Conservation (phyloP, 495 filamentous ascomycete species). For the Penicillium cosmopolitanum region DNA sequence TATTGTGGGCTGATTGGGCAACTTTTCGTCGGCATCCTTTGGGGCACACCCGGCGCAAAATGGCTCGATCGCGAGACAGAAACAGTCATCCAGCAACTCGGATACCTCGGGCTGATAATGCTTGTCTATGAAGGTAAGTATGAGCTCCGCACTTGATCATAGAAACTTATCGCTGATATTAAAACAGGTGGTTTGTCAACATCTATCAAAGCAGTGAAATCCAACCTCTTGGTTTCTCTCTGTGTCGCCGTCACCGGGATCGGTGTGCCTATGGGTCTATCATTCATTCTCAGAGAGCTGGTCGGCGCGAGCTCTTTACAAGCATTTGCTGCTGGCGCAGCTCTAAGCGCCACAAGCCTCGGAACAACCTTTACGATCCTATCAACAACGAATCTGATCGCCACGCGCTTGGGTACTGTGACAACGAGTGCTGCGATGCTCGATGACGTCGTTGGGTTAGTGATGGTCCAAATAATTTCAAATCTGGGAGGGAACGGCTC, state of each 20-base stretch:
- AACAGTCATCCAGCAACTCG: constrained; percentile 64
- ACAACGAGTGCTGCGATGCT: constrained; percentile 76
- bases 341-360: constrained; percentile 74
- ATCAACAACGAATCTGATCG: constrained; percentile 53
- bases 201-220: constrained; percentile 57
- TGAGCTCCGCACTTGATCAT: no score
- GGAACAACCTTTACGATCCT: constrained; percentile 82
- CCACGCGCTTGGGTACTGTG: constrained; percentile 69
- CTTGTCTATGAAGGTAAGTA: constrained; percentile 69
- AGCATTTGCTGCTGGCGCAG: constrained; percentile 75
- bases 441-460: constrained; percentile 81
- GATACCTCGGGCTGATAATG: constrained; percentile 75
- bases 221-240: constrained; percentile 62
- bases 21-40: constrained; percentile 71
- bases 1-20: constrained; percentile 78
- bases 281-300: constrained; percentile 58
- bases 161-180: not conserved
- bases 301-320: constrained; percentile 55
- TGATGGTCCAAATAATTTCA: constrained; percentile 72
- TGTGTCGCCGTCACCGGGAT: constrained; percentile 68
- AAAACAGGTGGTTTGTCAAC: constrained; percentile 69
- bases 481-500: constrained; percentile 43
- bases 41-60: constrained; percentile 63
- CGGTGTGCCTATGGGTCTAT: constrained; percentile 64
- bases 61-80: constrained; percentile 55